Evolutionary conservation across 441 rosid genomes (phyloP), one percentile per base, ranked within the genome.

Genomic region (Populus hybrid): DNA sequence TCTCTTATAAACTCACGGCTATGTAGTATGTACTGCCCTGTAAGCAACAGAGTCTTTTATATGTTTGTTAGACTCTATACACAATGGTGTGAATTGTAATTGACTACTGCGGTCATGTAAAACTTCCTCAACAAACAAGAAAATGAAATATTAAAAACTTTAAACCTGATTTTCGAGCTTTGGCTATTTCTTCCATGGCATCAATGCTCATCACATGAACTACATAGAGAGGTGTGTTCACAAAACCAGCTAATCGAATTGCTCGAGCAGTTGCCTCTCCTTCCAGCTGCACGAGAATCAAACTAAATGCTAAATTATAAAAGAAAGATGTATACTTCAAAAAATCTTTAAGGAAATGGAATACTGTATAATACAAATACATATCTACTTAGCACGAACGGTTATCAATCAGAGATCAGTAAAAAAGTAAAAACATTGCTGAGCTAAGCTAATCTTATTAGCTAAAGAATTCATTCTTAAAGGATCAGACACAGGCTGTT

Each of bases 201-300:
- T 96, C 98, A 30, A 87, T 88, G 88, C 98, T 96, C 98, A 96
- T 96, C 84, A 96, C 99, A 86, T 96, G 99, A 80, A 93, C 99
- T 35, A 93, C 92, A 83, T 94, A 96, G 26, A 94, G 94, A 75
- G 98, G 99, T 0, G 94, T 94, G 86, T 92, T 90, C 76, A 93
- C 91, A 87, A 96, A 96, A 80, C 81, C 80, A 36, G 99, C 99
- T 86, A 94, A 91, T 76, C 84, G 95, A 83, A 94, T 89, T 61
- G 99, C 99, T 70, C 98, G 91, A 75, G 91, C 79, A 79, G 98
- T 96, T 81, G 99, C 99, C 89, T 96, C 99, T 81, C 92, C 96
- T 86, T 96, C 97, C 16, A 93, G 90, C 99, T 95, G 92, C 78
- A 84, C 24, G 46, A 71, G 71, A 76, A 76, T 74, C 73, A 82